Evolutionary conservation across 1,139 yeast species (phyloP).

Genomic region (Lodderomyces elongisporus): DNA sequence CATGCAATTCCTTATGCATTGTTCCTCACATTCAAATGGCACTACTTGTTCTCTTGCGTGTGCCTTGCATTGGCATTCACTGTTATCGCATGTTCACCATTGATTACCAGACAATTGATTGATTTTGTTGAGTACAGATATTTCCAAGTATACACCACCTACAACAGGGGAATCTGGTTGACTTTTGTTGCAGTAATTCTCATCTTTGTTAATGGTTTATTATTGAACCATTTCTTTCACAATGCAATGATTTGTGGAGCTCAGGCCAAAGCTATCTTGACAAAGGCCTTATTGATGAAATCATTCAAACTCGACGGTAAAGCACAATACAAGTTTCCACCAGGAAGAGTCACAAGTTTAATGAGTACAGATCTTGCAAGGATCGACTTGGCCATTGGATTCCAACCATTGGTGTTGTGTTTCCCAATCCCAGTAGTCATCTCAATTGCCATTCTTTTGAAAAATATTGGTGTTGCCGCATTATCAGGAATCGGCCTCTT

Average conservation of each 20-base stretch:
- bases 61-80: slow-evolving; percentile 35
- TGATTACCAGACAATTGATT: slow-evolving; percentile 35
- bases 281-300: slow-evolving; percentile 36
- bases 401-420: slow-evolving; percentile 41
- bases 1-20: slow-evolving; percentile 33
- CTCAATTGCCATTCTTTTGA: slow-evolving; percentile 32
- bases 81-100: slow-evolving; percentile 39
- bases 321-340: slow-evolving; percentile 32
- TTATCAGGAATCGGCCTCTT: slow-evolving; percentile 43
- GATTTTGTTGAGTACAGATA: slow-evolving; percentile 36
- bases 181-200: slow-evolving; percentile 38
- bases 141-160: slow-evolving; percentile 30
- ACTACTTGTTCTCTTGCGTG: slow-evolving; percentile 30
- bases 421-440: slow-evolving; percentile 44
- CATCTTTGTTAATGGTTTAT: slow-evolving; percentile 37
- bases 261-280: slow-evolving; percentile 37
- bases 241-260: slow-evolving; percentile 47
- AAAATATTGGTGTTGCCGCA: slow-evolving; percentile 36
- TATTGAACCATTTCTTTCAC: slow-evolving; percentile 42
- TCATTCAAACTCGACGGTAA: slow-evolving; percentile 35
- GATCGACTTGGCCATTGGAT: slow-evolving; percentile 44
- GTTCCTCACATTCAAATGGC: slow-evolving; percentile 33
- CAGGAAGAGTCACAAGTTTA: slow-evolving; percentile 39
- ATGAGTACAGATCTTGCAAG: slow-evolving; percentile 44
- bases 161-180: slow-evolving; percentile 38